Conservation (phyloP, 2,329 filamentous ascomycete species). For the Sporothrix inflata region DNA sequence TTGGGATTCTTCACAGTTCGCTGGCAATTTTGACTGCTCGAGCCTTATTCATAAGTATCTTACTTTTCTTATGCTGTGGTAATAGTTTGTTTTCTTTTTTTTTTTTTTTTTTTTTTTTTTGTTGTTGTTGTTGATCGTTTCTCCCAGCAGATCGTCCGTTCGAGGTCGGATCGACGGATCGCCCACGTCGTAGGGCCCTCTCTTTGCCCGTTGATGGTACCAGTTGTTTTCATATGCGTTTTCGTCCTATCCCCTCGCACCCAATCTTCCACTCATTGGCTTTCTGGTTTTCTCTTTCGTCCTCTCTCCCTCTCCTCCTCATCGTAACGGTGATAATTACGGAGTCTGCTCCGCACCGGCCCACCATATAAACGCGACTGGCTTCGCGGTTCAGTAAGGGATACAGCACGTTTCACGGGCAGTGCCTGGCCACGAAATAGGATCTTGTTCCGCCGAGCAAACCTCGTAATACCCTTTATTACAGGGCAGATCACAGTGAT, state of each 20-base stretch:
- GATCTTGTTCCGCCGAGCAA: background rate
- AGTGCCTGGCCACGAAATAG: background rate
- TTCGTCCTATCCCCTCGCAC: background rate
- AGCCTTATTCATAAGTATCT: background rate
- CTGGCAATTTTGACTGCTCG: no score
- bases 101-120: background rate
- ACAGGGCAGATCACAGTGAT: background rate
- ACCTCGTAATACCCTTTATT: no score
- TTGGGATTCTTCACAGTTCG: background rate
- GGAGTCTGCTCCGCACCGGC: conserved; percentile 2
- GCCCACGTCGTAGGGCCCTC: conserved; percentile 6
- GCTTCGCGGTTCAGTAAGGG: background rate
- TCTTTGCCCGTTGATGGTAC: background rate
- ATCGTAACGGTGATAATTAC: background rate
- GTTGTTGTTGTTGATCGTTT: background rate
- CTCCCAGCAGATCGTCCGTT: conserved; percentile 2
- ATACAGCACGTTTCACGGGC: conserved; percentile 9
- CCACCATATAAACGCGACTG: conserved; percentile 2
- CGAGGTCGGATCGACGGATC: conserved; percentile 11
- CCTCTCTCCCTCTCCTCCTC: background rate
- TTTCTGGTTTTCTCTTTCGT: background rate
- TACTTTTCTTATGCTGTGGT: background rate
- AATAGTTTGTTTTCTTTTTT: background rate
- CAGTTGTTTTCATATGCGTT: background rate
- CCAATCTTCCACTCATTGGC: background rate